Evolutionary conservation across 2,329 filamentous ascomycete genomes (phyloP), one percentile per base, ranked within the genome.

Genomic region (Zasmidium citrigriseum): DNA sequence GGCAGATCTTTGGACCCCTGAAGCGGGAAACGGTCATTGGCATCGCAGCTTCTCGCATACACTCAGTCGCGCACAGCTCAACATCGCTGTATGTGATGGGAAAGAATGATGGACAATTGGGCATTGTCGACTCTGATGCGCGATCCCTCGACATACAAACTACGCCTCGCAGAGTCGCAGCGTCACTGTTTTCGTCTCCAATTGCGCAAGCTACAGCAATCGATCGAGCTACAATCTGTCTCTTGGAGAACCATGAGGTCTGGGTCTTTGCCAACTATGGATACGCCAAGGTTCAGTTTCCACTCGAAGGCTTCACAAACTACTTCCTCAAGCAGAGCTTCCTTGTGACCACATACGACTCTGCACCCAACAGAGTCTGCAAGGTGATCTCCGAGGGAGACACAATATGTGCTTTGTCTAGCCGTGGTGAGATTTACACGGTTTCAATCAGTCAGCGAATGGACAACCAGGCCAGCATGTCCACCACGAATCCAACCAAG

Each of bases 211-310:
- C 95, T 0, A 89, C 90, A 0, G 93, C 93, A 2, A 96, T 96
- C 58, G 93, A 98, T 70, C 88, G 88, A 64, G 95, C 95, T 5
- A 97, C 95, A 0, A 88, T 89, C 1, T 89, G 92, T 62, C 77
- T 99, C 24, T 83, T 99, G 2, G 89, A 92, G 50, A 96, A 92
- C 66, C 87, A 90, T 65, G 91, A 92, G 20, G 91, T 98, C 10
- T 96, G 90, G 82, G 88, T 99, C 0, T 96, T 99, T 68, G 93
- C 92, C 0, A 96, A 96, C 65, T 98, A 96, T 69, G 93, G 93
- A 3, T 98, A 96, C 72, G 91, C 92, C n/a, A 90, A 91, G 63
- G 82, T 98, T 55, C 87, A 86, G 47, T 96, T 98, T 63, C 90
- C 91, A 0, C 79, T 90, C 29, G 89, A 93, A 64, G 83, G 85